A percentile compares a stretch with the other conserved stretches of the same genome.
phyloP scores from a whole-genome alignment of 305 asterid species.

The Solanum hybrid region DNA sequence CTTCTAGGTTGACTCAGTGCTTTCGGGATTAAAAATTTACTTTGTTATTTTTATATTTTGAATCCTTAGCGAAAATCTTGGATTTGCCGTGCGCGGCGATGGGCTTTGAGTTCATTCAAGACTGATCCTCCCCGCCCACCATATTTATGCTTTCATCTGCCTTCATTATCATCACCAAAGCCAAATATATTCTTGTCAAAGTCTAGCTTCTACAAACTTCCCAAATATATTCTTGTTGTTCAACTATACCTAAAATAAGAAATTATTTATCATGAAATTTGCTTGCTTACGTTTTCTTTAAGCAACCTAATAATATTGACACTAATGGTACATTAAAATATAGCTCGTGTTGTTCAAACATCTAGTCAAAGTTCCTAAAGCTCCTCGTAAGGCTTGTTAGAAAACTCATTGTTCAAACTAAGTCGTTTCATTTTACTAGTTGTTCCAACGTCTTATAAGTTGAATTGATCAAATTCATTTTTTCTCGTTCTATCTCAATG shows the following conservation, averaged over 20 bases:
- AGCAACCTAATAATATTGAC: background rate
- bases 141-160: background rate
- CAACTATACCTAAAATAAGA: background rate
- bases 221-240: background rate
- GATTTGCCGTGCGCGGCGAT: background rate
- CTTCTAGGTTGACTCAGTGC: background rate
- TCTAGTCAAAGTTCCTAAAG: background rate
- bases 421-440: no score
- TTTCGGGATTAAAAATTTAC: no score
- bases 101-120: background rate
- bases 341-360: background rate
- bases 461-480: background rate
- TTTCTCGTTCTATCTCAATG: background rate
- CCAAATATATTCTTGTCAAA: background rate
- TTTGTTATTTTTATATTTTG: no score
- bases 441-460: background rate
- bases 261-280: background rate
- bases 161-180: background rate
- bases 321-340: background rate
- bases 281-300: background rate
- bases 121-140: background rate
- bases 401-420: background rate
- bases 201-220: background rate
- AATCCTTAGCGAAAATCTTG: background rate
- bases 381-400: background rate